These are phyloP conservation scores for Hanseniaspora occidentalis DNA, from an alignment of 805 yeast species.

Conservation along the genomic window DNA sequence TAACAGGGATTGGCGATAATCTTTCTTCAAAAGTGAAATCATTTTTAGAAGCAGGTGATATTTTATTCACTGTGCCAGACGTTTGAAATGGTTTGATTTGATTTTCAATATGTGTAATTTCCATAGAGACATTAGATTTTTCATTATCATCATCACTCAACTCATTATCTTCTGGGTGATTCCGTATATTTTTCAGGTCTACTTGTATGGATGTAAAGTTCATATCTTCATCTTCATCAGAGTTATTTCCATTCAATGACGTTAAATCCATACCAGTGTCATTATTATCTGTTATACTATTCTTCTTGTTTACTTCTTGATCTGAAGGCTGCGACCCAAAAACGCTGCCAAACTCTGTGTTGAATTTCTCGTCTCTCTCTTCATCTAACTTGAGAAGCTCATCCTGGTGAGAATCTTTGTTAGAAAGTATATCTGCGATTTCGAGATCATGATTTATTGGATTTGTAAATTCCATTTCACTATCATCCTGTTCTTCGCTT, in stretches of 20 bases:
- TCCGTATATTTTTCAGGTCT: neutral
- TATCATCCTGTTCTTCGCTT: neutral
- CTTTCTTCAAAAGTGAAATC: neutral
- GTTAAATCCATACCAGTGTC: slow-evolving; percentile 5
- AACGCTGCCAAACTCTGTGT: too few relatives aligned
- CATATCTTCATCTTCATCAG: slow-evolving; percentile 1
- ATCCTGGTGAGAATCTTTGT: too few relatives aligned
- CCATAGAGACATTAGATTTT: too few relatives aligned
- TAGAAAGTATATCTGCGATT: slow-evolving; percentile 1
- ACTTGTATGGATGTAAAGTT: slow-evolving; percentile 1
- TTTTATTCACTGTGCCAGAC: neutral
- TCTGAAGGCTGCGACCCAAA: too few relatives aligned
- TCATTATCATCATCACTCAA: too few relatives aligned
- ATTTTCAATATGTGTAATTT: too few relatives aligned
- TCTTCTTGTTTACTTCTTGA: too few relatives aligned
- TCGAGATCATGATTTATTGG: slow-evolving; percentile 1
- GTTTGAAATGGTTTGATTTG: too few relatives aligned
- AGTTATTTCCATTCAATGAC: slow-evolving; percentile 9
- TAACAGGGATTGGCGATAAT: neutral
- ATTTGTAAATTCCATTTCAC: slow-evolving; percentile 9
- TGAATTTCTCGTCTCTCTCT: slow-evolving; percentile 7
- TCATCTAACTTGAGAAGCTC: too few relatives aligned
- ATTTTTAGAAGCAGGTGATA: neutral
- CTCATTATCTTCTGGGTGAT: too few relatives aligned
- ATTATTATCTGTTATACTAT: slow-evolving; percentile 5